phyloP scores from a whole-genome alignment of 345 rosid species.

The Toxicodendron radicans region DNA sequence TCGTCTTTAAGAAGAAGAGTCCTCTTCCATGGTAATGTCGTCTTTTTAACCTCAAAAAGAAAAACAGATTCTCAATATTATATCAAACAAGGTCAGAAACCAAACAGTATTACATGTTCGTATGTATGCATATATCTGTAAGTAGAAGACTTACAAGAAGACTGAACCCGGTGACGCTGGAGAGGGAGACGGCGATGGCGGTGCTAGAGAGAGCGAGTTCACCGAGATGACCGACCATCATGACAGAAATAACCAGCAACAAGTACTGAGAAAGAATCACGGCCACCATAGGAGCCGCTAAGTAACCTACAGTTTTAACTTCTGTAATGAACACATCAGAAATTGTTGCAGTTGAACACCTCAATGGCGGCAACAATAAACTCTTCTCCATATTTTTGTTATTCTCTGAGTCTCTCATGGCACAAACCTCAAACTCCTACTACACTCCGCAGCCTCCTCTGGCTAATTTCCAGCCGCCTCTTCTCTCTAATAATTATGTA shows the following conservation, averaged over 20 bases:
- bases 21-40: too few relatives aligned
- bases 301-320: constrained; percentile 44
- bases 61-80: too few relatives aligned
- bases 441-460: too few relatives aligned
- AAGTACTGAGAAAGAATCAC: constrained; percentile 53
- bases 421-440: too few relatives aligned
- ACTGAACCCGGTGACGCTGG: constrained; percentile 71
- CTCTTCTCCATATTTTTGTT: constrained; percentile 1
- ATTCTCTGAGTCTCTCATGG: constrained; percentile 4
- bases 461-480: too few relatives aligned
- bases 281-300: constrained; percentile 77
- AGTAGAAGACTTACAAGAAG: constrained; percentile 47
- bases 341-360: neutral
- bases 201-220: constrained; percentile 74
- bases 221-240: constrained; percentile 88
- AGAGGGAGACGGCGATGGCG: constrained; percentile 69
- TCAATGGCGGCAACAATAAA: neutral
- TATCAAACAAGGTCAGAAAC: too few relatives aligned
- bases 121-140: neutral
- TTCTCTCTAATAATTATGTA: too few relatives aligned
- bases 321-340: constrained; percentile 34
- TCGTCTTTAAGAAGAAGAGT: too few relatives aligned
- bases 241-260: constrained; percentile 55
- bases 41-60: too few relatives aligned
- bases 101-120: too few relatives aligned